Conservation (phyloP, 164 flowering plant genomes). For the Vitis vinifera region ASM3070453v1 NC_081821.1:7918001-7918500, state of each 20-base stretch:
- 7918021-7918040: no score
- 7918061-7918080: no score
- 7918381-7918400: slow-evolving; percentile 8
- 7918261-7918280: neutral
- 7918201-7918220: neutral
- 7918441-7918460: no score
- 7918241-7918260: neutral
- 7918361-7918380: slow-evolving; percentile 1
- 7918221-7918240: neutral
- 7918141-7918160: neutral
- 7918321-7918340: slow-evolving; percentile 7
- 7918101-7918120: no score
- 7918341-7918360: neutral
- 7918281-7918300: neutral
- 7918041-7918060: no score
- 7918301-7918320: neutral
- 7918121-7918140: no score
- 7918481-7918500: no score
- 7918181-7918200: neutral
- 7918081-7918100: no score
- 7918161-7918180: slow-evolving; percentile 1
- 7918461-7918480: no score
- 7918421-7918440: neutral
- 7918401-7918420: neutral
- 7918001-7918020: no score